Conservation (phyloP, 2,329 filamentous ascomycete genomes). For the Colletotrichum caudatum region DNA sequence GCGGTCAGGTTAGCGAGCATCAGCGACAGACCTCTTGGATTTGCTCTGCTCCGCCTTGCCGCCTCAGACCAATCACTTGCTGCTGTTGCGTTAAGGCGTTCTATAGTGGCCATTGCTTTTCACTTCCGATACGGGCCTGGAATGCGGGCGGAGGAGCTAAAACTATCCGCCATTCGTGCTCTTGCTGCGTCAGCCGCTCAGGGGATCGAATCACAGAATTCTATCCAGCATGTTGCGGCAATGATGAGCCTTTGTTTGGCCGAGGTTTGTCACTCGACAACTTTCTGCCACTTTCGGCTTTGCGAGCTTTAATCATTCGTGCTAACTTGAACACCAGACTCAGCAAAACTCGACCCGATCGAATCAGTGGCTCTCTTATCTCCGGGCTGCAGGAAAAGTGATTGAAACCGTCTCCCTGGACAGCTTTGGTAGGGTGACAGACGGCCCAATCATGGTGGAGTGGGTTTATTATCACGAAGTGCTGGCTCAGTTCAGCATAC, state of each 20-base stretch:
- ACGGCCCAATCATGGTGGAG: constrained; percentile 43
- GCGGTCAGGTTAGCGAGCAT: background rate
- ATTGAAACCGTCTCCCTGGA: constrained; percentile 23
- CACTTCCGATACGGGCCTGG: constrained; percentile 45
- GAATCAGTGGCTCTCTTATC: constrained; percentile 48
- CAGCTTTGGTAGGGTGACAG: background rate
- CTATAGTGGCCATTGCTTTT: constrained; percentile 47
- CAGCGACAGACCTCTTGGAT: constrained; percentile 41
- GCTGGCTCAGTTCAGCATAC: constrained; percentile 46
- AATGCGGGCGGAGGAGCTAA: constrained; percentile 44
- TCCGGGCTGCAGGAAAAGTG: constrained; percentile 45
- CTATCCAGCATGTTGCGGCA: constrained; percentile 47
- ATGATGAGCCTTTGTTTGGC: constrained; percentile 49
- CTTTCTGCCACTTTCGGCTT: no score
- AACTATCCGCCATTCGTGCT: constrained; percentile 44
- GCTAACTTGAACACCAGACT: constrained; percentile 40
- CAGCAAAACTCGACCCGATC: constrained; percentile 45
- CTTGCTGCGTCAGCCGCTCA: constrained; percentile 44
- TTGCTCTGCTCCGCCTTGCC: constrained; percentile 46
- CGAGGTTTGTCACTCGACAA: constrained; percentile 43
- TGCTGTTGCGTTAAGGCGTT: constrained; percentile 43
- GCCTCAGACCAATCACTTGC: constrained; percentile 42
- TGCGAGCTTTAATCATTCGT: background rate
- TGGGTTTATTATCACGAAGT: constrained; percentile 49
- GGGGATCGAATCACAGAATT: constrained; percentile 38